A percentile compares a stretch with the other conserved stretches of the same genome.
Evolutionary conservation across 345 rosid genomes (phyloP).

Genomic region (Bruguiera sexangula): DNA sequence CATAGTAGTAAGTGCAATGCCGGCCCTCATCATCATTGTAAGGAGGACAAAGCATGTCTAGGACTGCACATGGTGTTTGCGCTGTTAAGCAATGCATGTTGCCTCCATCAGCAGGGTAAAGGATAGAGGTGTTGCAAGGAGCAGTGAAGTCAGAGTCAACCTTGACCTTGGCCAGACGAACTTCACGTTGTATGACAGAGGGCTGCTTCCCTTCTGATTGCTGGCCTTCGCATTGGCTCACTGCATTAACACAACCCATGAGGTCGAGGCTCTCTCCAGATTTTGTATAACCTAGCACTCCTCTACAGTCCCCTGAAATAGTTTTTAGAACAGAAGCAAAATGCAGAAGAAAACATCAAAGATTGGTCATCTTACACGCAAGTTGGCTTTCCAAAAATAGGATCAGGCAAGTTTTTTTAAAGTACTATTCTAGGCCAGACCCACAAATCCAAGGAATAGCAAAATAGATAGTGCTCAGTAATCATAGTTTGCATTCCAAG

Average conservation of each 20-base stretch:
- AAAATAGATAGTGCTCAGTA: too few relatives aligned
- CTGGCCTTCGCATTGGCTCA: conserved; percentile 17
- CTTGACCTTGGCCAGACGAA: conserved; percentile 70
- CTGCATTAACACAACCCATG: conserved; percentile 31
- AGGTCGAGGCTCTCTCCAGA: not conserved
- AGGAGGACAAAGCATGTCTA: conserved; percentile 93
- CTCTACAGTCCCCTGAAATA: too few relatives aligned
- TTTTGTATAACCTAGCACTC: too few relatives aligned
- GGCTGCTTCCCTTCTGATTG: conserved; percentile 4
- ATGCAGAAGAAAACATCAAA: too few relatives aligned
- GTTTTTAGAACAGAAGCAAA: too few relatives aligned
- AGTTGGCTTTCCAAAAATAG: too few relatives aligned
- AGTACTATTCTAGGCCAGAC: too few relatives aligned
- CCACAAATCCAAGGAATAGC: too few relatives aligned
- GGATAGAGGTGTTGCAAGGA: conserved; percentile 73
- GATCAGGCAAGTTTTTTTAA: too few relatives aligned
- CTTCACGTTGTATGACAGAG: conserved; percentile 18
- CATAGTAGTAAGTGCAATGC: conserved; percentile 68
- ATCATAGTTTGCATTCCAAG: too few relatives aligned
- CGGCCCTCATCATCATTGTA: conserved; percentile 72
- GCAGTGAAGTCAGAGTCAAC: conserved; percentile 60
- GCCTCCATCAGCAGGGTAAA: conserved; percentile 91
- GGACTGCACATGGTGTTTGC: conserved; percentile 76
- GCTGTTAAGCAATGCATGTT: conserved; percentile 96
- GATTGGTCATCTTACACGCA: too few relatives aligned